These are phyloP conservation scores for Dothistroma pini DNA, from an alignment of 2,329 filamentous ascomycete species.

Conservation along the genomic window DNA sequence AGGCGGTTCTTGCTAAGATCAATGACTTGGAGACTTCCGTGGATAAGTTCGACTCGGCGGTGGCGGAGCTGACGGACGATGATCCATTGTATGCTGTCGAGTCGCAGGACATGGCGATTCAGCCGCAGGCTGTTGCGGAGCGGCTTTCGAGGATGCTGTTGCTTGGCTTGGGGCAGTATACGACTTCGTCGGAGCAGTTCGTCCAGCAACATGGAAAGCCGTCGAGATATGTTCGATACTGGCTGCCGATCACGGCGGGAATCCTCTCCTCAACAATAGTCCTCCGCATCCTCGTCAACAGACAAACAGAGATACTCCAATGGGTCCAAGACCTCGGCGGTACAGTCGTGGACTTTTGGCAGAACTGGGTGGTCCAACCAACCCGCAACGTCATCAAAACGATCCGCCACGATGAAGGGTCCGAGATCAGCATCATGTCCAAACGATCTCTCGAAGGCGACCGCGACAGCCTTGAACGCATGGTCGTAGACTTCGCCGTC, in stretches of 20 bases:
- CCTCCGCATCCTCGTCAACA: slow-evolving; percentile 71
- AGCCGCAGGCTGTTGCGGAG: slow-evolving; percentile 57
- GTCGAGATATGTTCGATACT: slow-evolving; percentile 73
- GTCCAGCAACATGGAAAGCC: slow-evolving; percentile 70
- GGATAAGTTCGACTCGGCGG: slow-evolving; percentile 53
- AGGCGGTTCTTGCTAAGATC: slow-evolving; percentile 73
- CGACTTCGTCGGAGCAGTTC: slow-evolving; percentile 52
- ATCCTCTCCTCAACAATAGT: slow-evolving; percentile 82
- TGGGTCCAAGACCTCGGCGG: slow-evolving; percentile 77
- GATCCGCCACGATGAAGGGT: slow-evolving; percentile 86
- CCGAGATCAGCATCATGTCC: slow-evolving; percentile 96
- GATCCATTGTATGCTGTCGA: slow-evolving; percentile 46
- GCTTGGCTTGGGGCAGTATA: slow-evolving; percentile 64
- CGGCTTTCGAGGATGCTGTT: slow-evolving; percentile 68
- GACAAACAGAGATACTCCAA: slow-evolving; percentile 69
- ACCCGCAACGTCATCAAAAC: slow-evolving; percentile 79
- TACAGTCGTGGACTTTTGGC: slow-evolving; percentile 85
- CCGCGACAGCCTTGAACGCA: slow-evolving; percentile 85
- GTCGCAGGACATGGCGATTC: slow-evolving; percentile 23
- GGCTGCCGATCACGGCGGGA: slow-evolving; percentile 70
- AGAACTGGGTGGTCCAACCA: slow-evolving; percentile 93
- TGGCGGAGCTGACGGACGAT: slow-evolving; percentile 54
- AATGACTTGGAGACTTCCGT: slow-evolving; percentile 56
- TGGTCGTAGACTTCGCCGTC: slow-evolving; percentile 94
- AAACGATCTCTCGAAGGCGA: slow-evolving; percentile 87